phyloP scores from a whole-genome alignment of 2,329 filamentous ascomycete species.

The Emmonsia crescens region DNA sequence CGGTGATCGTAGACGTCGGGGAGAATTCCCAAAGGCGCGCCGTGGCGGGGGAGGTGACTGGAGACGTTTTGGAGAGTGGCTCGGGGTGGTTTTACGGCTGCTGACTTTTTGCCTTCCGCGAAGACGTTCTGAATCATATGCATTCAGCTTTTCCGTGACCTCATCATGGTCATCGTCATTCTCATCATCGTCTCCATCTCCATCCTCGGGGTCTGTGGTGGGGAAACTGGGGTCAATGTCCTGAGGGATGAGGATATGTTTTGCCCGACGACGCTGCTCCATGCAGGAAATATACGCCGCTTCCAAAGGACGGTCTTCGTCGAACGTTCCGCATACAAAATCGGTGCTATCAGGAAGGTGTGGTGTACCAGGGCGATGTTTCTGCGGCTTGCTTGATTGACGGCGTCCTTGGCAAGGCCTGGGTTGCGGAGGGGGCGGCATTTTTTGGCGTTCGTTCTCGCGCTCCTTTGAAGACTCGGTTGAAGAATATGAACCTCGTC shows the following conservation, averaged over 20 bases:
- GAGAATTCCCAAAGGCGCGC: slow-evolving; percentile 59
- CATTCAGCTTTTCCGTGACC: slow-evolving; percentile 61
- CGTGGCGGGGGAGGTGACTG: slow-evolving; percentile 42
- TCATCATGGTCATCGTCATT: slow-evolving; percentile 31
- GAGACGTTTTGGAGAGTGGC: slow-evolving; percentile 51
- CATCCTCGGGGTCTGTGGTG: slow-evolving; percentile 80
- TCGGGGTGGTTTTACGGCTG: slow-evolving; percentile 44
- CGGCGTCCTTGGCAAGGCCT: slow-evolving; percentile 22
- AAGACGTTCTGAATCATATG: slow-evolving; percentile 47
- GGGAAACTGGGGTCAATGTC: slow-evolving; percentile 97
- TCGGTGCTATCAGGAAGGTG: slow-evolving; percentile 95
- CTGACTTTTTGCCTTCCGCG: slow-evolving; percentile 35
- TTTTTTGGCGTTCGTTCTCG: background rate
- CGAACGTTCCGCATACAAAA: slow-evolving; percentile 95
- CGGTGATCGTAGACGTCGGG: slow-evolving; percentile 58
- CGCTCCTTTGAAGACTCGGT: slow-evolving; percentile 38
- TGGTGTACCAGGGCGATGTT: slow-evolving; percentile 58
- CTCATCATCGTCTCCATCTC: slow-evolving; percentile 60
- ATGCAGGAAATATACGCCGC: slow-evolving; percentile 82
- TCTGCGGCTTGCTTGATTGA: slow-evolving; percentile 35
- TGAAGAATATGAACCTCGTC: slow-evolving; percentile 43
- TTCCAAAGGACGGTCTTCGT: slow-evolving; percentile 90
- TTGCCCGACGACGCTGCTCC: slow-evolving; percentile 68
- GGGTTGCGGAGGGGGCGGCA: slow-evolving; percentile 4
- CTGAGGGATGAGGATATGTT: slow-evolving; percentile 76